Base-by-base conservation (phyloP, 2,329 filamentous ascomycete species). In the Curvularia sp. region DNA sequence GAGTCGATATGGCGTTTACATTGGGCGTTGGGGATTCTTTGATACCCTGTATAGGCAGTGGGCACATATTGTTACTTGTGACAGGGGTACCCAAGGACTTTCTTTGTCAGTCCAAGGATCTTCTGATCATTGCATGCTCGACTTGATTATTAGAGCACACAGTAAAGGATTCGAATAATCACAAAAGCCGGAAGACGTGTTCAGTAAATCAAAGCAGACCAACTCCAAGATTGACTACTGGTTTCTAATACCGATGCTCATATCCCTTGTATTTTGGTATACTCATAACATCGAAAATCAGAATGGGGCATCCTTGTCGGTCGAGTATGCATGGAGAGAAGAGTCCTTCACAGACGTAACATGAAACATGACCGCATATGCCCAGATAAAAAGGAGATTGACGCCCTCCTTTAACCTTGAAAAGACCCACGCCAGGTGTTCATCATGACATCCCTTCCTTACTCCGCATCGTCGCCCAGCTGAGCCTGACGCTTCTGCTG, bases 401-500 rank as follows among this genome's bases (percentile, higher is more conserved):
- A 69, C 69, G 72, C 76, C 68, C 74, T 71, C 72, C 72, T 74
- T 73, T 71, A 69, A 72, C 72, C 69, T 71, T 77, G 73, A 73
- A 71, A 76, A 76, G 74, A 75, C 73, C 75, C 76, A 77, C 75
- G 74, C 75, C 75, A 71, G 69, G 69, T 73, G 66, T 76, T 72
- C 73, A 66, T 76, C 75, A 74, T 74, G 73, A 65, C 70, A 69
- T 64, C 69, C 66, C 50, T 55, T 63, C 61, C 65, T 71, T 76
- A 76, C 71, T 80, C 75, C 72, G n/a, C n/a, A n/a, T 81, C 86
- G 78, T 93, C 92, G 80, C 85, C 92, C 77, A 90, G 80, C 81
- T 96, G 81, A 79, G 92, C 93, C 79, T 87, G 89, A 82, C 93
- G 89, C 94, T 99, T 99, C 82, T 90, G 89, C 80, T 85, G 82